Conservation (phyloP, 2,329 filamentous ascomycete species). For the Nemania diffusa region DNA sequence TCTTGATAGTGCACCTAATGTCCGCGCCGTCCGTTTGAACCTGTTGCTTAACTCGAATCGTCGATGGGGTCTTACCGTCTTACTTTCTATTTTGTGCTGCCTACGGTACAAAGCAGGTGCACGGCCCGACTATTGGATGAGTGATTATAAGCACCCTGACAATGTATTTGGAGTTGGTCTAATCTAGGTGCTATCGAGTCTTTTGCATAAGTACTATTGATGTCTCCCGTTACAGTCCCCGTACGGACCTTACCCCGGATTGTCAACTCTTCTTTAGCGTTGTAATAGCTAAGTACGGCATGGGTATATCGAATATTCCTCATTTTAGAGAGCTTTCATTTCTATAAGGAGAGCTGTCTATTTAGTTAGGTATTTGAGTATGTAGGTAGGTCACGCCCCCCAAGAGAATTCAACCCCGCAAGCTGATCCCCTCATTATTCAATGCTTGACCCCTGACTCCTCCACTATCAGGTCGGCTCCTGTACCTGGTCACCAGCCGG, state of each 20-base stretch:
- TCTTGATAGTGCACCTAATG: not conserved
- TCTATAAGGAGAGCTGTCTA: not conserved
- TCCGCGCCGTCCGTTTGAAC: not conserved
- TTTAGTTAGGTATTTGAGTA: not conserved
- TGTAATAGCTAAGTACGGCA: not conserved
- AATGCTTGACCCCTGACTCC: slow-evolving; percentile 27
- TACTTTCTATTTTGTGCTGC: not conserved
- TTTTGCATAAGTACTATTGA: slow-evolving; percentile 11
- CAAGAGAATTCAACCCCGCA: slow-evolving; percentile 32
- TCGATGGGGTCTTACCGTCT: not conserved
- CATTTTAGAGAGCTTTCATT: not conserved
- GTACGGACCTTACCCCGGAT: not conserved
- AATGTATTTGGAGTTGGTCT: slow-evolving; percentile 17
- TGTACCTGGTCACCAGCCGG: slow-evolving; percentile 10
- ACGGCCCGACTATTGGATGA: not conserved
- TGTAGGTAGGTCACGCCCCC: slow-evolving; percentile 5
- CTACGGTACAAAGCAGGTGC: not conserved
- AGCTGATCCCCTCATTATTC: slow-evolving; percentile 29
- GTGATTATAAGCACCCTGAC: not conserved
- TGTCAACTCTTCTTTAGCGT: too few relatives aligned
- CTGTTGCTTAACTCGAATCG: not conserved
- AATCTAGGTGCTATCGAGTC: slow-evolving; percentile 10
- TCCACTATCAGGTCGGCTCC: slow-evolving; percentile 26
- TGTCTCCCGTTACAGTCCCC: not conserved
- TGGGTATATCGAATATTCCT: not conserved